phyloP scores from a whole-genome alignment of 108 stramenopile genomes.

The Skeletonema menzelii region DNA sequence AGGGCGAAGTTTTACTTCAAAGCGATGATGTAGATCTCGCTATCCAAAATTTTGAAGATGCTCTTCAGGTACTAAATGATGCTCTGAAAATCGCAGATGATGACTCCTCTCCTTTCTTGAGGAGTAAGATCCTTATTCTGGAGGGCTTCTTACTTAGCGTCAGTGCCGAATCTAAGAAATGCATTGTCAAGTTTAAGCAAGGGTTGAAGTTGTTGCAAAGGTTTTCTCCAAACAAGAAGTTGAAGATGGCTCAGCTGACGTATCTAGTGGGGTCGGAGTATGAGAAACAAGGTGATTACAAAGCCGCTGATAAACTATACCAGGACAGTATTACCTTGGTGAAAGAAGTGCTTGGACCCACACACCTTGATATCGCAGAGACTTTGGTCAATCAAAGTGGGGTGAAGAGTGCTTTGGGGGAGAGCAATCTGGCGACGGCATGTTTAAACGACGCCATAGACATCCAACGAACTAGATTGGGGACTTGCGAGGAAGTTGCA shows the following conservation, averaged over 20 bases:
- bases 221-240: slow-evolving; percentile 56
- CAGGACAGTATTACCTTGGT: slow-evolving; percentile 64
- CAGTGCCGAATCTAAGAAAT: slow-evolving; percentile 41
- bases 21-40: slow-evolving; percentile 60
- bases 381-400: slow-evolving; percentile 65
- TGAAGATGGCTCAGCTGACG: slow-evolving; percentile 60
- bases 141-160: slow-evolving; percentile 63
- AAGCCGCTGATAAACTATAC: slow-evolving; percentile 64
- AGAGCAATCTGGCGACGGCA: slow-evolving; percentile 55
- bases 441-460: slow-evolving; percentile 76
- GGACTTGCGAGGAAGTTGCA: slow-evolving; percentile 69
- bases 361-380: slow-evolving; percentile 75
- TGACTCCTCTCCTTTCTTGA: slow-evolving; percentile 3
- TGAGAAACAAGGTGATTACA: slow-evolving; percentile 55
- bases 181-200: slow-evolving; percentile 67
- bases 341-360: slow-evolving; percentile 63
- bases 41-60: slow-evolving; percentile 66
- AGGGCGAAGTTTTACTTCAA: slow-evolving; percentile 69
- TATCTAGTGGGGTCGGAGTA: slow-evolving; percentile 69
- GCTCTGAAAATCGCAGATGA: slow-evolving; percentile 20
- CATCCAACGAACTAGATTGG: slow-evolving; percentile 65
- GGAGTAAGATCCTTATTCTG: slow-evolving; percentile 14
- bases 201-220: slow-evolving; percentile 60
- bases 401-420: slow-evolving; percentile 5
- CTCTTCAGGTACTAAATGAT: slow-evolving; percentile 56